Base-by-base conservation (phyloP, 345 rosid species). In the Populus pruinosa region DNA sequence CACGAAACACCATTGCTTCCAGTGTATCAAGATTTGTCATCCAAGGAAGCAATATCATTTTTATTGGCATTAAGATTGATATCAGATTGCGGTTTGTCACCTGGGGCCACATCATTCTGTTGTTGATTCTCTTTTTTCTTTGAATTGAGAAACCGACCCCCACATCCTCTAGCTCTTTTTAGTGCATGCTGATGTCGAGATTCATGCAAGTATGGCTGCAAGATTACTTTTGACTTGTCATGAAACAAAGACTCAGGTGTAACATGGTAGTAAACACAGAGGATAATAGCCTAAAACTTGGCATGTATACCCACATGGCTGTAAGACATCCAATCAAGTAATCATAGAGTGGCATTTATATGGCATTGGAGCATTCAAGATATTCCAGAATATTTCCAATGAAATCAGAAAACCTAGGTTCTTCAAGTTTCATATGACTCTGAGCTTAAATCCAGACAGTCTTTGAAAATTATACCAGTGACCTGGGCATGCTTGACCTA, bases 171-270 rank as follows among this genome's bases (percentile, higher is more conserved):
- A 25, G 97, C 98, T 76, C 99, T 86, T 89, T 85, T 88, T 70
- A 96, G 78, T 5, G 99, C 99, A 87, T 96, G 99, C 78, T 86
- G 85, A 89, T 96, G 98, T 2, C 99, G 93, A 74, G 99, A 96
- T 79, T 96, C 99, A 69, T 96, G 99, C 88, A 96, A 82, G 81
- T 96, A 96, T 23, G 99, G 98, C 99, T 96, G 92, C 87, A 77
- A 67, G 41, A 77, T 71, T 71, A 64, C 13, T 56, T 36, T 62
- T 10, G 23, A 77, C 81, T 10, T 35, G 21, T 76, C 72, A 66
- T 73, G 36, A 9, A 36, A 20, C 33, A 55, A 25, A 55, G 18
- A 10, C 36, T 12, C 4, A 9, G 29, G 27, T n/a, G 63, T 59
- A n/a, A 59, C 63, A 21, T 20, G 11, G 14, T 43, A 21, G 59